Evolutionary conservation across 163 green algal genomes (phyloP), one percentile per base, ranked within the genome.

Genomic region (Prototheca cutis): DNA sequence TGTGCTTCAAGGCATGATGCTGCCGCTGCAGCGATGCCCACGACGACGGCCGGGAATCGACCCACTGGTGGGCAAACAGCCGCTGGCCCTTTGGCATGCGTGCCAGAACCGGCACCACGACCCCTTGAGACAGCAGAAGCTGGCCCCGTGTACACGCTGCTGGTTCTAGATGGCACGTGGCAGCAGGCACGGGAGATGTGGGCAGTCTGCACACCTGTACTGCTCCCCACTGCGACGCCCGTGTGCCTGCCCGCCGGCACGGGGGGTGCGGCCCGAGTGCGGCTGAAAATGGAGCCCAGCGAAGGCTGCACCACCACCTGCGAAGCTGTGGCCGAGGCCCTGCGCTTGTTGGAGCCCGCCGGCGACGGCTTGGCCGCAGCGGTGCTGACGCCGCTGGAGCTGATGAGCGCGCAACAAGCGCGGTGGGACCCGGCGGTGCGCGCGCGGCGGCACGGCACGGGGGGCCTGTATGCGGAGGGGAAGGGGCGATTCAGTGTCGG

Each of bases 111-210:
- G n/a, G n/a, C n/a, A n/a, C n/a, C n/a, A n/a, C n/a, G n/a, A n/a
- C n/a, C n/a, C n/a, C n/a, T n/a, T n/a, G n/a, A n/a, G n/a, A n/a
- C n/a, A n/a, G n/a, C n/a, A n/a, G n/a, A 45, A 13, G 10, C 49
- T 36, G 17, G 15, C 17, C 18, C 49, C 10, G 13, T 4, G 4
- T 85, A 82, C 39, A 34, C 68, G 3, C 64, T 86, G 51, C 15
- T 84, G 54, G 71, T 66, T 2, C 59, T 86, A 8, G 79, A 86
- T 36, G 76, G 75, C 54, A 84, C 79, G 6, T 86, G 79, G 79
- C 65, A 66, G 23, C 64, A 84, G 28, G 79, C 70, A 3, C 52
- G 61, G n/a, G 75, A 83, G 66, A 86, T 84, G 59, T 74, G 60
- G 27, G 49, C 7, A 23, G 51, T 18, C 52, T 15, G 21, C 42